Percentiles rank a stretch among this genome's conserved stretches.
Conservation (phyloP, 495 filamentous ascomycete species). For the Aspergillus steynii region DNA sequence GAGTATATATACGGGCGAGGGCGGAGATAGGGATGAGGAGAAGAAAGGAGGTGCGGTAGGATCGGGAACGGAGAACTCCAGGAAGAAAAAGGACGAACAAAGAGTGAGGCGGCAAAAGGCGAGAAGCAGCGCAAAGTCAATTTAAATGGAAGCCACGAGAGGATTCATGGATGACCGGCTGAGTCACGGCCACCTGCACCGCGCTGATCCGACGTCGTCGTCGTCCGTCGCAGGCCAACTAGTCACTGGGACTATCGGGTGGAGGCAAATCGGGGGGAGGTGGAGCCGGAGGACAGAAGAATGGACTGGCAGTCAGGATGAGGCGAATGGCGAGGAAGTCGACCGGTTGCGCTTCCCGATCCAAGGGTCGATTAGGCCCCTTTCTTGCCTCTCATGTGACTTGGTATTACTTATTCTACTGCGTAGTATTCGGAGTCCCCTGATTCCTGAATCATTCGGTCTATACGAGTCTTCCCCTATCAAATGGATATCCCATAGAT, state of each 20-base stretch:
- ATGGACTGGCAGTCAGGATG: too few species aligned
- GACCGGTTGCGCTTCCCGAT: too few species aligned
- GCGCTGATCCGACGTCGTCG: constrained; percentile 20
- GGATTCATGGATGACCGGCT: constrained; percentile 20
- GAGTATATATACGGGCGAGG: constrained; percentile 6
- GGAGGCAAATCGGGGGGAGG: constrained; percentile 12
- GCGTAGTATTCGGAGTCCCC: constrained; percentile 1
- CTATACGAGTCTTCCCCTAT: neutral
- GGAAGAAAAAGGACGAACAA: constrained; percentile 9
- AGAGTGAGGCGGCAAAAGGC: constrained; percentile 16
- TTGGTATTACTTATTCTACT: too few species aligned
- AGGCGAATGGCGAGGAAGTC: too few species aligned
- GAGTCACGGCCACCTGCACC: constrained; percentile 18
- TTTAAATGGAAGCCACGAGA: constrained; percentile 22
- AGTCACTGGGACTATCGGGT: neutral
- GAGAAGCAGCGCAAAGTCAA: constrained; percentile 28
- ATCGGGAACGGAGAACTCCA: constrained; percentile 3
- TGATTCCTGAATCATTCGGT: constrained; percentile 4
- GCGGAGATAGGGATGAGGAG: constrained; percentile 2
- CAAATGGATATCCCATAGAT: too few species aligned
- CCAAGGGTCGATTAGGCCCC: too few species aligned
- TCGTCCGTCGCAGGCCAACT: constrained; percentile 8
- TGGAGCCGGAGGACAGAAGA: constrained; percentile 7
- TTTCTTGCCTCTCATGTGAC: too few species aligned
- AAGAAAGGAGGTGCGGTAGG: constrained; percentile 7